Base-by-base conservation (phyloP, 2,329 filamentous ascomycete species). In the Magnaporthales sp. region DNA sequence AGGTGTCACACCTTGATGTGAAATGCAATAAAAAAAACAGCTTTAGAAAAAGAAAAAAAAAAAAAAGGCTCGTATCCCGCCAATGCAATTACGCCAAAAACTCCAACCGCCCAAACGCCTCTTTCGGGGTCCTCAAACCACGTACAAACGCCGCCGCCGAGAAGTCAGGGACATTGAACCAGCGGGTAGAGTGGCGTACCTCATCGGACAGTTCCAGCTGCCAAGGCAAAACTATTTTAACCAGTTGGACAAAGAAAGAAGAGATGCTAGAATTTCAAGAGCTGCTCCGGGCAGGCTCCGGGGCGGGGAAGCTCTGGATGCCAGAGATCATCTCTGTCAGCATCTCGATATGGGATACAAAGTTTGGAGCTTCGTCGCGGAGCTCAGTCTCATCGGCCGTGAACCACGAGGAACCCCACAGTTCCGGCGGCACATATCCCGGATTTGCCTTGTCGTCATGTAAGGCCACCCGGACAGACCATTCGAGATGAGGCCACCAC, bases 401-500 rank as follows among this genome's bases (percentile, higher is more conserved):
- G 8, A 79, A 78, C 75, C 81, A 82, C 70, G 84, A 81, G 6
- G 79, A 78, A 31, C 85, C 85, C 85, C 85, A 87, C 15, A 87
- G 75, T 5, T 86, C 83, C 2, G 83, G 74, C 0, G 85, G 84
- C 27, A 88, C 85, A 22, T 79, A 76, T 64, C 76, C 74, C 24
- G 81, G 80, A 31, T 83, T 83, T 26, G 76, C 74, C 64, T 77
- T 74, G 54, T 82, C 80, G 61, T 87, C 84, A 73, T 83, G 84
- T n/a, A 87, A 74, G 4, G 84, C 84, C 63, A 88, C 85, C 10
- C 83, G 80, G 65, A 87, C 77, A 0, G 85, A 84, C 85, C 85
- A 88, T 70, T 87, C 84, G 6, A 88, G 77, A 69, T 86, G 84
- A 38, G 82, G 80, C 85, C 84, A 87, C 85, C 85, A 88, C 65